Percentiles rank a stretch among this genome's conserved stretches.
Evolutionary conservation across 2,329 filamentous ascomycete genomes (phyloP).

Genomic region (Ambrosiella cleistominuta): DNA sequence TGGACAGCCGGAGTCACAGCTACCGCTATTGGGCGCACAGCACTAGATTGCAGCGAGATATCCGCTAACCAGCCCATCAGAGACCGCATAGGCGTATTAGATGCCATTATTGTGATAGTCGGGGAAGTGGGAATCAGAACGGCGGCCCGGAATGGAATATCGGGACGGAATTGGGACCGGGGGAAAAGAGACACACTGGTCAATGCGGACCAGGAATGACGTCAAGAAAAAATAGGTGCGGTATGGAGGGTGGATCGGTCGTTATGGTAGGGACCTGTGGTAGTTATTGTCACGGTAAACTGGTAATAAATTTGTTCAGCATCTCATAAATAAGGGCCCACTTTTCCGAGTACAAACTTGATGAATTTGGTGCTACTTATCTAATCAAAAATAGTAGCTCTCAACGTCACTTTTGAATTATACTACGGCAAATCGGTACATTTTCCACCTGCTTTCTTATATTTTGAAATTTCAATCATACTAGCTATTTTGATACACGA

Average conservation of each 20-base stretch:
- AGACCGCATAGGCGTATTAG: background rate
- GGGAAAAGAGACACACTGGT: background rate
- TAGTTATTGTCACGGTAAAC: background rate
- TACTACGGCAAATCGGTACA: background rate
- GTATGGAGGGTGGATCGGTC: background rate
- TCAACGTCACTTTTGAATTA: background rate
- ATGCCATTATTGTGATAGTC: background rate
- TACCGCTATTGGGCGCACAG: background rate
- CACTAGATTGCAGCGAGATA: slow-evolving; percentile 3
- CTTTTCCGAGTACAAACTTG: background rate
- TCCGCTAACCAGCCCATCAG: background rate
- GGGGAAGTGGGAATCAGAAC: background rate
- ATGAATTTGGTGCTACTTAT: slow-evolving; percentile 2
- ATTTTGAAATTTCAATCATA: too few species aligned
- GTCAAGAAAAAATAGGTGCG: background rate
- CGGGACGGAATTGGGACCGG: background rate
- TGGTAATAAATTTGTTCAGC: slow-evolving; percentile 5
- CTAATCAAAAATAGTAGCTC: slow-evolving; percentile 6
- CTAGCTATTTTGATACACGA: background rate
- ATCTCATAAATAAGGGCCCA: background rate
- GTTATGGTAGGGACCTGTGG: background rate
- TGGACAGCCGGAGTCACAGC: slow-evolving; percentile 6
- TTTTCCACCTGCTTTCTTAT: too few species aligned
- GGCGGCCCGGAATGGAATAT: too few species aligned
- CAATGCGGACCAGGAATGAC: background rate